phyloP scores from a whole-genome alignment of 805 yeast species.

The Candida tammaniensis region DNA sequence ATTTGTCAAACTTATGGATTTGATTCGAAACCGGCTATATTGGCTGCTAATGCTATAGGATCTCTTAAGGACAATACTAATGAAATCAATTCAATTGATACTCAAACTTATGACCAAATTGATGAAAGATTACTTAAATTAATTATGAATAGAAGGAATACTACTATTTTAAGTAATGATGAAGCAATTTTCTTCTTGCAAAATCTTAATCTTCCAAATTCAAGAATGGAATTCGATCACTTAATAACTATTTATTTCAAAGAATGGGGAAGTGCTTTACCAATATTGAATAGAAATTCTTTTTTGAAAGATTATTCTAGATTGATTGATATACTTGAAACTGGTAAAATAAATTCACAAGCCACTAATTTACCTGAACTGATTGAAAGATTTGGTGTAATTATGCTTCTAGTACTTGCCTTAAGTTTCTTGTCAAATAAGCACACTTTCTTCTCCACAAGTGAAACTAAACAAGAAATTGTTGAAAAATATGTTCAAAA shows the following conservation, averaged over 20 bases:
- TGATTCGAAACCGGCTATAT: slow-evolving; percentile 64
- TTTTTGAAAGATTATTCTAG: slow-evolving; percentile 59
- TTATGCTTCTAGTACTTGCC: slow-evolving; percentile 46
- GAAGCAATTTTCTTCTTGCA: slow-evolving; percentile 48
- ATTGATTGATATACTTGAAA: slow-evolving; percentile 46
- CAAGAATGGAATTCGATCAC: slow-evolving; percentile 63
- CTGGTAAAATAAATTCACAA: slow-evolving; percentile 6
- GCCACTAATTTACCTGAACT: slow-evolving; percentile 22
- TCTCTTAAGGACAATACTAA: slow-evolving; percentile 51
- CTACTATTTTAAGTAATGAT: slow-evolving; percentile 25
- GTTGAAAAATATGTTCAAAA: slow-evolving; percentile 18
- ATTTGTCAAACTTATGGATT: slow-evolving; percentile 71
- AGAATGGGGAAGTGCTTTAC: slow-evolving; percentile 72
- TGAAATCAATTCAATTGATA: slow-evolving; percentile 13
- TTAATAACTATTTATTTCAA: slow-evolving; percentile 66
- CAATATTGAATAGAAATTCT: slow-evolving; percentile 66
- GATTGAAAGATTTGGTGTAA: slow-evolving; percentile 56
- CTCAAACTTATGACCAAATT: slow-evolving; percentile 4
- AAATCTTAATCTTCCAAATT: slow-evolving; percentile 37
- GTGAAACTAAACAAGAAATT: slow-evolving; percentile 13
- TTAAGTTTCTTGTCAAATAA: slow-evolving; percentile 47
- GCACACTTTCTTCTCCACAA: slow-evolving; percentile 19
- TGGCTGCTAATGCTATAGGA: slow-evolving; percentile 70
- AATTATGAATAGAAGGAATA: slow-evolving; percentile 26
- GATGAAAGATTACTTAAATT: slow-evolving; percentile 17